Evolutionary conservation across 2,329 filamentous ascomycete genomes (phyloP), one percentile per base, ranked within the genome.

Genomic region (Fusarium liriodendri): DNA sequence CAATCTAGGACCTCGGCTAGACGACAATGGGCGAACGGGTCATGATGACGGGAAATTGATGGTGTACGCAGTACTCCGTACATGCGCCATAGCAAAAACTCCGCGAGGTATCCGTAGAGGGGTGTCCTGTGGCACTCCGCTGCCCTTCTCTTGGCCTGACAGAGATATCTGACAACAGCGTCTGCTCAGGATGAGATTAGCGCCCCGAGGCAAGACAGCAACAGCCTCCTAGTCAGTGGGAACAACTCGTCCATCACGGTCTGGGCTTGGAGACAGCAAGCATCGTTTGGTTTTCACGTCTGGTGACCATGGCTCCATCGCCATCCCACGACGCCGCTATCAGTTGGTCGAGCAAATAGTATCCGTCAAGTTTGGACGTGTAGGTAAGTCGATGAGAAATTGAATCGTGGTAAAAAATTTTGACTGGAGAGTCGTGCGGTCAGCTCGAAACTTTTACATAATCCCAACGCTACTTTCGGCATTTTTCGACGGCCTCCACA

Each of bases 401-500:
- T 66, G 78, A 79, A 79, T 82, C 70, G 76, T 60, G 54, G 65
- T 69, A 78, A 81, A 81, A 80, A 70, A 33, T 79, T 82, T 78
- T 82, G 80, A 82, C 79, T 82, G 81, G 81, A 80, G 79, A 80
- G 72, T 67, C 47, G 65, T 67, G 66, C 71, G 65, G 72, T 72
- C 40, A 57, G 37, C 59, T 70, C 73, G 77, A 81, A 80, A 79
- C 72, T 80, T 80, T 82, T 82, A 82, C 80, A 76, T 82, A 82
- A 82, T 82, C 72, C 67, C 74, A 76, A 80, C 77, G 77, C 76
- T 75, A 79, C 70, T 78, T 62, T 75, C 72, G 76, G 77, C 76
- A 76, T 69, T 78, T 76, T 71, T 76, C 38, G 63, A 76, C 64
- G 33, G 64, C 68, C 76, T 76, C 76, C 74, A 75, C 76, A 66